Percentiles rank a stretch among this genome's conserved stretches.
These are phyloP conservation scores for Calocybe cyanea DNA, from an alignment of 768 basidiomycete genomes.

Conservation along the genomic window DNA sequence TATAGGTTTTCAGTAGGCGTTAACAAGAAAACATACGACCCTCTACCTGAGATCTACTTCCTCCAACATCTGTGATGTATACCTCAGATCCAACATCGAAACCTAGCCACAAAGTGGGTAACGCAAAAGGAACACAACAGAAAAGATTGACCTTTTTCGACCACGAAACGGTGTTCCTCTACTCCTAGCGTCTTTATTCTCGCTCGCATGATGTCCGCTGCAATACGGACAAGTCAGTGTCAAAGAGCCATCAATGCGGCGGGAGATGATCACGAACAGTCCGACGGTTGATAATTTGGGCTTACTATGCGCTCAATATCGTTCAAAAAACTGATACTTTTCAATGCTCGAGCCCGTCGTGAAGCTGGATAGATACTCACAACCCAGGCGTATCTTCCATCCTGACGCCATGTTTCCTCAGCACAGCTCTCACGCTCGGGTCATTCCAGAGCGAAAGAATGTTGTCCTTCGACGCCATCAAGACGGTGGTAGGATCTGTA, in stretches of 20 bases:
- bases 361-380: conserved; percentile 35
- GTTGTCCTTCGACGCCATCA: conserved; percentile 54
- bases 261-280: conserved; percentile 41
- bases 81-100: conserved; percentile 48
- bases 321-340: conserved; percentile 59
- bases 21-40: background rate
- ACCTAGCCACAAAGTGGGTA: conserved; percentile 18
- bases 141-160: conserved; percentile 44
- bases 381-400: conserved; percentile 66
- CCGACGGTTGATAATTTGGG: conserved; percentile 55
- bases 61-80: conserved; percentile 70
- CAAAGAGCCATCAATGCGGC: background rate
- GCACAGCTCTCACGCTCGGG: conserved; percentile 43
- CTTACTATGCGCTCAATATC: conserved; percentile 59
- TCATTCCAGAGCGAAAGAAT: conserved; percentile 64
- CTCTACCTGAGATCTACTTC: conserved; percentile 48
- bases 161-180: conserved; percentile 63
- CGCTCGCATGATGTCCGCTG: conserved; percentile 72
- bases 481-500: conserved; percentile 47
- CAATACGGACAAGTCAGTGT: conserved; percentile 7
- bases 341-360: background rate
- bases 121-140: no score
- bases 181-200: conserved; percentile 71
- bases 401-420: conserved; percentile 46
- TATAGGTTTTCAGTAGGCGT: background rate